phyloP scores from a whole-genome alignment of 345 rosid genomes.

The Xanthoceras sorbifolium region DNA sequence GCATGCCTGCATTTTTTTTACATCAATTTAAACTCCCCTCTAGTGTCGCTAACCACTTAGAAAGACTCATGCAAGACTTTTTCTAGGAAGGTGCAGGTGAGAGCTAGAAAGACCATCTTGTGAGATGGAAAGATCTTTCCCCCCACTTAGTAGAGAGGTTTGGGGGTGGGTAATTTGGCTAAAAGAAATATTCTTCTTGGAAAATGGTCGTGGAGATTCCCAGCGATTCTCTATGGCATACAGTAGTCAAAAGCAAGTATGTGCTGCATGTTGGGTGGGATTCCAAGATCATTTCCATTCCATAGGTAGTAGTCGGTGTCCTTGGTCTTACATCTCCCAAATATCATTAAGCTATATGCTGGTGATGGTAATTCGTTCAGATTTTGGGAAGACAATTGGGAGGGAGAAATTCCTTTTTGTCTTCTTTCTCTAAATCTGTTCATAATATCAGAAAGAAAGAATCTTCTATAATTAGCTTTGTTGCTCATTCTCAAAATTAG shows the following conservation, averaged over 20 bases:
- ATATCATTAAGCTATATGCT: not conserved
- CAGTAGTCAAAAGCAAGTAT: not conserved
- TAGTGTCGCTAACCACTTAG: not conserved
- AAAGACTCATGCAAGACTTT: not conserved
- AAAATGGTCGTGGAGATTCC: not conserved
- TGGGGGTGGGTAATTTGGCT: not conserved
- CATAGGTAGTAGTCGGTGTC: not conserved
- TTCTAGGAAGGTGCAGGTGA: not conserved
- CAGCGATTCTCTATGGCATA: not conserved
- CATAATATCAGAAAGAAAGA: too few species aligned
- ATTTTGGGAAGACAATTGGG: not conserved
- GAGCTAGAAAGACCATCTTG: not conserved
- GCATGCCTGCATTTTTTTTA: not conserved
- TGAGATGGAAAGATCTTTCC: not conserved
- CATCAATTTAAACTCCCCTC: not conserved
- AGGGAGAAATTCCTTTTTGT: too few species aligned
- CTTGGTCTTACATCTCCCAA: not conserved
- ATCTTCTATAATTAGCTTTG: too few species aligned
- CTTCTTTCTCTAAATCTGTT: too few species aligned
- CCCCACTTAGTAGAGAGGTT: not conserved
- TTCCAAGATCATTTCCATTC: not conserved
- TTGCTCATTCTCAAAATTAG: too few species aligned
- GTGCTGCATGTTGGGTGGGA: not conserved
- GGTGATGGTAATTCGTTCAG: not conserved
- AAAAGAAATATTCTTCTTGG: not conserved